Base-by-base conservation (phyloP, 768 basidiomycete species). In the Lactarius psammicola region DNA sequence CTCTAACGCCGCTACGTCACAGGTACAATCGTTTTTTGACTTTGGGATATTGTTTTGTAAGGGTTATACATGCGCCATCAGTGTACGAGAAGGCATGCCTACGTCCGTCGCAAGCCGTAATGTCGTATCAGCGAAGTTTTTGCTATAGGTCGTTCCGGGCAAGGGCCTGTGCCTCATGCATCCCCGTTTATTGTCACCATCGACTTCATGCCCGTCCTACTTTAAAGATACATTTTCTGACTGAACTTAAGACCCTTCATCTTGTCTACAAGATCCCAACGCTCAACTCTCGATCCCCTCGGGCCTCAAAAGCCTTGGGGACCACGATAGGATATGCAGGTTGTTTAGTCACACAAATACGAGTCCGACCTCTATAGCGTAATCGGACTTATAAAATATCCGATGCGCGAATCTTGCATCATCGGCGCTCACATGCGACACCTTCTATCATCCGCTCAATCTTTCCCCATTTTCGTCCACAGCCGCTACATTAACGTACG, bases 1-100 rank as follows among this genome's bases (percentile, higher is more conserved):
- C 53, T 44, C 23, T 18, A 44, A 10, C 51, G 40, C 38, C 38
- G 40, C 36, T 17, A 40, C 66, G 66, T 67, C 66, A 67, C 66
- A 67, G 66, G 66, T 42, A 67, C 66, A 49, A 23, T 38, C 15
- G 49, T 26, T 51, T 44, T 54, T 59, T 54, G 51, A 13, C 51
- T 46, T 38, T 46, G 33, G 26, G n/a, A 17, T 33, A 33, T 30
- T 6, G 33, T 31, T 23, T 31, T 30, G 33, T 20, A 31, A 64
- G 28, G 9, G 13, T 23, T 54, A 53, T 49, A 55, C 57, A 57
- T 17, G 49, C 38, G 20, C 26, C 23, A 8, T 46, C 26, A 42
- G 36, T 18, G 17, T 28, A 28, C 44, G 60, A 55, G n/a, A 36
- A 28, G 26, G 4, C 10, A 49, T 49, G 26, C 26, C 49, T 6